A percentile compares a stretch with the other conserved stretches of the same genome.
Evolutionary conservation across 192 early-diverging fungal species (phyloP).

Genomic region (Podila epicladia): DNA sequence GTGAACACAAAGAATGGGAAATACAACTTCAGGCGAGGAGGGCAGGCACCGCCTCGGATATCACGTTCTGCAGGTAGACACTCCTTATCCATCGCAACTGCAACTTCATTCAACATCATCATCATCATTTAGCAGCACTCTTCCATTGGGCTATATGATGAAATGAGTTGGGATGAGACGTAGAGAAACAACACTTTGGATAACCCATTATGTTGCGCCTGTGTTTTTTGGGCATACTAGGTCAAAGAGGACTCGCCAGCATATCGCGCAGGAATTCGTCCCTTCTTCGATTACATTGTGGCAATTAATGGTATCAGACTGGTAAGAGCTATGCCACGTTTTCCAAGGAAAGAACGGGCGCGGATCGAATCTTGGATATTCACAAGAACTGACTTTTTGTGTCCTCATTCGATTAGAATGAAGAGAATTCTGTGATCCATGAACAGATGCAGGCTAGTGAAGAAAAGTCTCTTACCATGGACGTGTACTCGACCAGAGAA

Average conservation of each 20-base stretch:
- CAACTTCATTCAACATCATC: background rate
- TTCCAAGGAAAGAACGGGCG: background rate
- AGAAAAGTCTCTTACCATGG: conserved; percentile 57
- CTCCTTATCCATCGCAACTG: background rate
- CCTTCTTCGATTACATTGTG: conserved; percentile 81
- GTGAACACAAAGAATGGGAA: conserved; percentile 52
- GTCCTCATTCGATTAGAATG: conserved; percentile 1
- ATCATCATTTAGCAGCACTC: background rate
- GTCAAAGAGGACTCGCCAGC: conserved; percentile 76
- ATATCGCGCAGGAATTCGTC: conserved; percentile 69
- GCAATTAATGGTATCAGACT: conserved; percentile 65
- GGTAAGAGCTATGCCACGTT: conserved; percentile 3
- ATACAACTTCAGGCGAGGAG: conserved; percentile 58
- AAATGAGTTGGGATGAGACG: too few relatives aligned
- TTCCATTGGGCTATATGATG: background rate
- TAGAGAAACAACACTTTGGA: background rate
- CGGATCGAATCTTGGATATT: background rate
- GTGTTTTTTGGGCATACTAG: conserved; percentile 27
- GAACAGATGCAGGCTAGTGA: conserved; percentile 56
- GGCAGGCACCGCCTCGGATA: conserved; percentile 64
- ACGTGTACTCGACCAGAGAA: conserved; percentile 69
- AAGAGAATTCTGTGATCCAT: conserved; percentile 53
- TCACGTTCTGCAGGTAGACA: conserved; percentile 71
- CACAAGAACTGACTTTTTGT: too few relatives aligned
- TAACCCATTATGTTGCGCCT: background rate